phyloP scores from a whole-genome alignment of 2,329 filamentous ascomycete species.

The Talaromyces piceae region DNA sequence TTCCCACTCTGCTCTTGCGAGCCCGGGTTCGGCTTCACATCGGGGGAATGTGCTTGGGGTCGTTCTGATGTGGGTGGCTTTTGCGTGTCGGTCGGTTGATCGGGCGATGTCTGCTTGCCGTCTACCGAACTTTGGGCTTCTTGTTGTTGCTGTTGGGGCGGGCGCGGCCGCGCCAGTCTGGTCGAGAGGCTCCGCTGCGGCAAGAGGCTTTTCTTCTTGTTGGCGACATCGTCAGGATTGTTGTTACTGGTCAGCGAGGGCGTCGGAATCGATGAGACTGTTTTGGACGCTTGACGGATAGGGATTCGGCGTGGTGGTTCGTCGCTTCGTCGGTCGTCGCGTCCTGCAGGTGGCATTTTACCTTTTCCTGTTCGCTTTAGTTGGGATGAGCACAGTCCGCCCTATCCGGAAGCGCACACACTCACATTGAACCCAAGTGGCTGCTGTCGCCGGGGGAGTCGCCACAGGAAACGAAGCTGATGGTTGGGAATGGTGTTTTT shows the following conservation, averaged over 20 bases:
- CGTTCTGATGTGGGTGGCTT: background rate
- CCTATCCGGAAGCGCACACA: too few species aligned
- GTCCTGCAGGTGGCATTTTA: conserved; percentile 11
- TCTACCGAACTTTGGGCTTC: background rate
- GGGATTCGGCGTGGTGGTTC: conserved; percentile 10
- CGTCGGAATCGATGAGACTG: conserved; percentile 11
- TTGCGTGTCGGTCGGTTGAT: background rate
- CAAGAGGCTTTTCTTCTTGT: conserved; percentile 25
- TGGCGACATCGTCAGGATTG: conserved; percentile 13
- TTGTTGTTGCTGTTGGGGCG: conserved; percentile 11
- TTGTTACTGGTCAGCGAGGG: background rate
- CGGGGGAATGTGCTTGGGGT: background rate
- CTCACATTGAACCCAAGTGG: too few species aligned
- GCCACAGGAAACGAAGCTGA: too few species aligned
- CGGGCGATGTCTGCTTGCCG: background rate
- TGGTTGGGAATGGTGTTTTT: too few species aligned
- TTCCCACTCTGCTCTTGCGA: background rate
- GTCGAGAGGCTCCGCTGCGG: conserved; percentile 21
- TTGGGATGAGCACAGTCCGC: too few species aligned
- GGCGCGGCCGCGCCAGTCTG: conserved; percentile 15
- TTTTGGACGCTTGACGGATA: conserved; percentile 12
- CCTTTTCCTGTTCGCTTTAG: too few species aligned
- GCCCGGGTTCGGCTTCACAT: background rate
- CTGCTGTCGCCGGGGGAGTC: too few species aligned
- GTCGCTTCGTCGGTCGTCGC: conserved; percentile 11